phyloP scores from a whole-genome alignment of 2,329 filamentous ascomycete species.

The Apiospora marii region DNA sequence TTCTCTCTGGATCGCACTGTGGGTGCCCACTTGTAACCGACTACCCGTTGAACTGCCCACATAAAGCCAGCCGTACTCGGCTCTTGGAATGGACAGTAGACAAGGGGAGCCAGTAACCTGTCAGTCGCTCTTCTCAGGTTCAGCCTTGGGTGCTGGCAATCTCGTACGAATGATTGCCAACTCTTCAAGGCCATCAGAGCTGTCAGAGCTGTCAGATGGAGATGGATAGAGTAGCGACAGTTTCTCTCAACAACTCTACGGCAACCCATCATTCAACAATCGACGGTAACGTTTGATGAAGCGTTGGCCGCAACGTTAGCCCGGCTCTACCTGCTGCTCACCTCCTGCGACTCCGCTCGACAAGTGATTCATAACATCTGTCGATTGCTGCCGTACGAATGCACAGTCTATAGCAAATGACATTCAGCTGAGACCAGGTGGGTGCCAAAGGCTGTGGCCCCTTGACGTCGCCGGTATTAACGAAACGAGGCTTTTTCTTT shows the following conservation, averaged over 20 bases:
- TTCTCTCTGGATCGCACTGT: slow-evolving; percentile 16
- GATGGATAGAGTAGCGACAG: background rate
- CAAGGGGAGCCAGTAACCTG: background rate
- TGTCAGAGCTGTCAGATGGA: background rate
- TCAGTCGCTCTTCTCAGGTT: background rate
- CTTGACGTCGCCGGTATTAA: background rate
- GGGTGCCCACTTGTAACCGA: slow-evolving; percentile 7
- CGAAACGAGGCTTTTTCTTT: slow-evolving; percentile 5
- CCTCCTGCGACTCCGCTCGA: background rate
- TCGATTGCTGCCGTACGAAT: background rate
- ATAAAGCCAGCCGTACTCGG: background rate
- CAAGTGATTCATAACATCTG: background rate
- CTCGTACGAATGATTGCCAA: background rate
- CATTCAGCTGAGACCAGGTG: background rate
- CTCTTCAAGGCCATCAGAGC: background rate
- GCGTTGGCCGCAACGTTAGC: background rate
- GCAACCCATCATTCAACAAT: background rate
- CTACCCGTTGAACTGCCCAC: slow-evolving; percentile 5
- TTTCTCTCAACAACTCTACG: background rate
- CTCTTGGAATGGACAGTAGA: background rate
- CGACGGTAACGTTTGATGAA: background rate
- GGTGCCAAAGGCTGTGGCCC: background rate
- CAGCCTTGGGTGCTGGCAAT: background rate
- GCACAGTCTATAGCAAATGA: background rate
- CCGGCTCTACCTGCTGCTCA: background rate